These are phyloP conservation scores for Ottelia alismoides DNA, from an alignment of 106 monocot species.

Conservation along the genomic window DNA sequence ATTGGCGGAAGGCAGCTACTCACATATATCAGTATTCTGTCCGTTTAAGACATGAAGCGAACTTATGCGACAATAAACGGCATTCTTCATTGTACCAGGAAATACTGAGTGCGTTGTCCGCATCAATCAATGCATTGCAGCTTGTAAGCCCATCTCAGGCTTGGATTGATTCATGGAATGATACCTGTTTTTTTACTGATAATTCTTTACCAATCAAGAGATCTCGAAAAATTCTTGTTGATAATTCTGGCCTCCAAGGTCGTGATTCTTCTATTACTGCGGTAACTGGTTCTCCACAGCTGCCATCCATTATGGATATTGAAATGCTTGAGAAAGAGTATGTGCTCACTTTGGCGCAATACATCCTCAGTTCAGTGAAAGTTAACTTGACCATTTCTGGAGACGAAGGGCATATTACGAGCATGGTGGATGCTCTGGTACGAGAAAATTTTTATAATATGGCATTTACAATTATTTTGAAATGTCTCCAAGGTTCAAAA, in stretches of 20 bases:
- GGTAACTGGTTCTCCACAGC: slow-evolving; percentile 17
- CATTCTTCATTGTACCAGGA: slow-evolving; percentile 49
- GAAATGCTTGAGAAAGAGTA: slow-evolving; percentile 80
- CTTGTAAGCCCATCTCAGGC: slow-evolving; percentile 65
- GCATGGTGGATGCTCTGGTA: slow-evolving; percentile 51
- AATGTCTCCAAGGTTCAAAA: slow-evolving; percentile 75
- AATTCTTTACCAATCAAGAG: slow-evolving; percentile 66
- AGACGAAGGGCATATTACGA: slow-evolving; percentile 16
- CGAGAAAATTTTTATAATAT: slow-evolving; percentile 72
- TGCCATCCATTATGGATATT: slow-evolving; percentile 45
- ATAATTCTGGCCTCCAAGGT: slow-evolving; percentile 30
- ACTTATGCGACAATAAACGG: slow-evolving; percentile 11
- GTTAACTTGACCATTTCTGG: slow-evolving; percentile 37
- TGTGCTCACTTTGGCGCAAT: slow-evolving; percentile 59
- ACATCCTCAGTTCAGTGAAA: slow-evolving; percentile 38
- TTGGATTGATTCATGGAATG: slow-evolving; percentile 69
- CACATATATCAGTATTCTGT: slow-evolving; percentile 63
- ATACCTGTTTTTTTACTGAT: slow-evolving; percentile 11
- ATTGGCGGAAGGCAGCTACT: slow-evolving; percentile 87
- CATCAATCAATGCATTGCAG: slow-evolving; percentile 81
- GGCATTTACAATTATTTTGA: slow-evolving; percentile 77
- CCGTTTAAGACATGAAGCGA: slow-evolving; percentile 50
- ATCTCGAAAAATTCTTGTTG: slow-evolving; percentile 30
- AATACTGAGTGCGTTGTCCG: slow-evolving; percentile 52
- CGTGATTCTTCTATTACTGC: slow-evolving; percentile 4